phyloP scores from a whole-genome alignment of 73 alveolate genomes.

The Blepharisma japonicum region DNA sequence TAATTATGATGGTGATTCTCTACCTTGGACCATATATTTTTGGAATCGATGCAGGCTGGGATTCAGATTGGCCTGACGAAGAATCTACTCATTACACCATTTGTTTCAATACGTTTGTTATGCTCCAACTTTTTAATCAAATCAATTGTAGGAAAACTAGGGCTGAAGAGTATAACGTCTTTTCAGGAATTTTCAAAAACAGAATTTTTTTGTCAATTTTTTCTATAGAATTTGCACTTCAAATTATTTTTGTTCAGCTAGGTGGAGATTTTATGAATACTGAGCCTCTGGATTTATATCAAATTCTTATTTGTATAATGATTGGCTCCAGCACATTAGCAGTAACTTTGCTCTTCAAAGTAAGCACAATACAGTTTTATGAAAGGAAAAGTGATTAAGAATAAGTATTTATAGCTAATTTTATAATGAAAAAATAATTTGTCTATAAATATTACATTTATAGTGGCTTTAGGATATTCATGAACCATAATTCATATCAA shows the following conservation, averaged over 20 bases:
- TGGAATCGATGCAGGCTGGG: slow-evolving; percentile 39
- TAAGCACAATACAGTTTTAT: too few relatives aligned
- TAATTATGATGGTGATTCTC: slow-evolving; percentile 65
- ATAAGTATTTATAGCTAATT: too few relatives aligned
- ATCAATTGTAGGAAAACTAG: slow-evolving; percentile 63
- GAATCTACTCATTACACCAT: slow-evolving; percentile 66
- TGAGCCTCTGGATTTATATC: not conserved
- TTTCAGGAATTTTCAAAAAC: not conserved
- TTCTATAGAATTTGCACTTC: slow-evolving; percentile 51
- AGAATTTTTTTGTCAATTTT: not conserved
- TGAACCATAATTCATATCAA: too few relatives aligned
- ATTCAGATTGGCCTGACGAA: slow-evolving; percentile 37
- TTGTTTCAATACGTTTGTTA: slow-evolving; percentile 64
- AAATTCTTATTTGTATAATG: slow-evolving; percentile 9
- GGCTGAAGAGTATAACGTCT: slow-evolving; percentile 23
- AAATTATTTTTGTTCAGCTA: slow-evolving; percentile 57
- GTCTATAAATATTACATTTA: too few relatives aligned
- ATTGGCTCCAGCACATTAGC: not conserved
- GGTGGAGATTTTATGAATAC: slow-evolving; percentile 48
- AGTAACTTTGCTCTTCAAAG: too few relatives aligned
- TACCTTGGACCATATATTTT: slow-evolving; percentile 46
- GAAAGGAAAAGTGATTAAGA: too few relatives aligned
- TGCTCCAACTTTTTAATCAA: slow-evolving; percentile 68
- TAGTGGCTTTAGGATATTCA: too few relatives aligned
- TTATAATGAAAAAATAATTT: too few relatives aligned